Conservation (phyloP, 169 alveolate genomes). For the Plasmodium gonderi region DNA sequence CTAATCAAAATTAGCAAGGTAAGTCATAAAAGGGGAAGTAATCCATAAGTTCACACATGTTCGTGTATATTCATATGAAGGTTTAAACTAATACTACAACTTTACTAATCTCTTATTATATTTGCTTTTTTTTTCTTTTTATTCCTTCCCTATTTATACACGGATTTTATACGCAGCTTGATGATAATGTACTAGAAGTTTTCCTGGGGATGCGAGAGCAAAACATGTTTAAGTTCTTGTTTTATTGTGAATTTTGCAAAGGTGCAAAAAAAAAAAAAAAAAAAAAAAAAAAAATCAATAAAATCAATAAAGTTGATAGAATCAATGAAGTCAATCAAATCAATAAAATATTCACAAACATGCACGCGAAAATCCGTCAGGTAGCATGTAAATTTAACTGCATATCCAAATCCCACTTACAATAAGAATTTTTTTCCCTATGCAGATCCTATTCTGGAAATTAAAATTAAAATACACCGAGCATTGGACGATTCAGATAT, state of each 20-base stretch:
- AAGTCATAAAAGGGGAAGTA: background rate
- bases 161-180: slow-evolving; percentile 28
- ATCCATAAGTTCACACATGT: too few species aligned
- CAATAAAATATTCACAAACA: background rate
- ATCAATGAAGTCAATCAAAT: too few species aligned
- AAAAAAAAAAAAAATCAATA: background rate
- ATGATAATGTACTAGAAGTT: slow-evolving; percentile 7
- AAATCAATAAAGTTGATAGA: background rate
- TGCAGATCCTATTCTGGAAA: slow-evolving; percentile 27
- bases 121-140: background rate
- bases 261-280: slow-evolving; percentile 8
- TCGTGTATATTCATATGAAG: too few species aligned
- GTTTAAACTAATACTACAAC: too few species aligned
- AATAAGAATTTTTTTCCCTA: background rate
- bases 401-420: background rate
- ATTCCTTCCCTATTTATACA: background rate
- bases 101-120: too few species aligned
- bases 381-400: background rate
- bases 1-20: slow-evolving; percentile 33
- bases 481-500: background rate
- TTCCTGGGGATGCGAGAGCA: slow-evolving; percentile 18
- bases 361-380: background rate
- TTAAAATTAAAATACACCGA: slow-evolving; percentile 30
- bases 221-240: slow-evolving; percentile 9
- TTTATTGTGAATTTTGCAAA: background rate